Percentiles rank a stretch among this genome's conserved stretches.
Conservation (phyloP, 768 basidiomycete species). For the Lepiota brunneoincarnata region DNA sequence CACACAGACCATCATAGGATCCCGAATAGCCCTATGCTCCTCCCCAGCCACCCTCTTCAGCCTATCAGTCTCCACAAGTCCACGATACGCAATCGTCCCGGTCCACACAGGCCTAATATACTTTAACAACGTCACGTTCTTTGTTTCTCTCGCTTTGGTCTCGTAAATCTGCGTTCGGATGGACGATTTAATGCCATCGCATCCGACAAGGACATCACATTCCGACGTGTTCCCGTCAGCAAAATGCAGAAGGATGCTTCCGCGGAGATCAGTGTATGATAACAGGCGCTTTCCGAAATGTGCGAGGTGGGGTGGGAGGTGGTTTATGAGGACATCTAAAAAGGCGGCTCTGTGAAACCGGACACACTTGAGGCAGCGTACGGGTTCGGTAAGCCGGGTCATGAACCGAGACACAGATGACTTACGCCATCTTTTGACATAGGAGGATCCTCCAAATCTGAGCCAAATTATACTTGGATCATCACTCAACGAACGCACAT, state of each 20-base stretch:
- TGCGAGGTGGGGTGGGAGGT: slow-evolving; percentile 35
- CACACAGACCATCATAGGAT: too few relatives aligned
- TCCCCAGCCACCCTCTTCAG: slow-evolving; percentile 17
- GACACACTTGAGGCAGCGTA: slow-evolving; percentile 13
- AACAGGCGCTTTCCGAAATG: slow-evolving; percentile 49
- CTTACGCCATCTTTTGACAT: slow-evolving; percentile 33
- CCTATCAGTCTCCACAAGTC: slow-evolving; percentile 24
- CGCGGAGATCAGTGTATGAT: slow-evolving; percentile 30
- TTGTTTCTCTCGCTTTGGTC: slow-evolving; percentile 16
- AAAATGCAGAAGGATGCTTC: slow-evolving; percentile 22
- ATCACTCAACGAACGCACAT: slow-evolving; percentile 20
- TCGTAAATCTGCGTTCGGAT: slow-evolving; percentile 15
- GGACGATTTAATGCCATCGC: slow-evolving; percentile 18
- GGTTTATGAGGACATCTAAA: slow-evolving; percentile 44
- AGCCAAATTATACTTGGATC: slow-evolving; percentile 16
- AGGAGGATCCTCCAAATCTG: background rate
- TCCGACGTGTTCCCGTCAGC: slow-evolving; percentile 21
- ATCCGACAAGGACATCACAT: slow-evolving; percentile 34
- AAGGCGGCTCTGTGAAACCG: slow-evolving; percentile 58
- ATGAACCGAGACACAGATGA: slow-evolving; percentile 17
- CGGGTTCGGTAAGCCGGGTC: background rate
- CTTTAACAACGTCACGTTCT: background rate
- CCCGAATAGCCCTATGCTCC: slow-evolving; percentile 19
- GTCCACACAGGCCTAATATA: slow-evolving; percentile 31
- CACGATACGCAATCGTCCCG: slow-evolving; percentile 33